Base-by-base conservation (phyloP, 257 asterid species). In the Plantago elongata region DNA sequence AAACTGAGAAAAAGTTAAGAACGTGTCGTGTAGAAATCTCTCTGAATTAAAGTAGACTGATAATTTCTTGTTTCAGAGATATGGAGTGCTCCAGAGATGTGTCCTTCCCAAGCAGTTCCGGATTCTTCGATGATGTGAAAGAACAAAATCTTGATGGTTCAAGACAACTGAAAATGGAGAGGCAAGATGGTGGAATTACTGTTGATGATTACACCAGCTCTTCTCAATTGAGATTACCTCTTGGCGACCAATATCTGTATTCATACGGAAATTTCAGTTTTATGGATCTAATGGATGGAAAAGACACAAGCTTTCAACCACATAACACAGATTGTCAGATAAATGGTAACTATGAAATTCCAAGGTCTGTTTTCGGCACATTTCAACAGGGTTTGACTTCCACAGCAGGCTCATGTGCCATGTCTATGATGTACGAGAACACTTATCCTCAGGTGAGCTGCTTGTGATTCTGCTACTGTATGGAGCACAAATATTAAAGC, bases 381-480 rank as follows among this genome's bases (percentile, higher is more conserved):
- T 57, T 72, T 34, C 77, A 74, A 10, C 76, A 71, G 55, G 64
- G 71, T 55, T 76, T 86, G 78, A 72, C 72, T 71, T 80, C 84
- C 15, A 15, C 78, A 40, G 57, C 80, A 34, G 81, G 74, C 40
- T 58, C 80, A 3, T 75, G 80, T 27, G 71, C 62, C 45, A 64
- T 80, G 72, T 77, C 84, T 70, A 71, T 69, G 76, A 79, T 87
- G 0, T 77, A 79, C 44, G 77, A 70, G 46, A 74, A 71, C 72
- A 67, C 94, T 47, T 87, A 69, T 66, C 77, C 78, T 15, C 95
- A 78, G 95, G 93, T 84, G 43, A 73, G 75, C 60, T 38, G 9
- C 1, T 44, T 27, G 16, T 40, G 5, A 30, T 15, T 56, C 12
- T 37, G 64, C 45, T 61, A 5, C 17, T 51, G 49, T 51, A 3